Base-by-base conservation (phyloP, 139 green algal species). In the Asterochloris sp. region DNA sequence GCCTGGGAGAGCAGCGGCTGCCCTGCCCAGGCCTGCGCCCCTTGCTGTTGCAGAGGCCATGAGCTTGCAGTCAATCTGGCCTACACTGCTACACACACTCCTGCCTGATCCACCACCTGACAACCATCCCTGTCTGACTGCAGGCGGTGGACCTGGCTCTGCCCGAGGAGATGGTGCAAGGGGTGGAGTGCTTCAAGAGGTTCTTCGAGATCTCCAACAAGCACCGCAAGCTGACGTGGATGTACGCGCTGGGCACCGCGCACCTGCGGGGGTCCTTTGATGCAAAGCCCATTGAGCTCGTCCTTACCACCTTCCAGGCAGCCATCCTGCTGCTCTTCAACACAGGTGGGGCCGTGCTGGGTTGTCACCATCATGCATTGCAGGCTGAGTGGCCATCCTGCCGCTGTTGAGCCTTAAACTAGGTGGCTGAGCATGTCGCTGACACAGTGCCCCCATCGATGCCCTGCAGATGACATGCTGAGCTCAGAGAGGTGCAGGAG, bases 201-300 rank as follows among this genome's bases (percentile, higher is more conserved):
- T 98, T 94, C 83, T 96, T 97, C 82, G 90, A 96, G 27, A 84
- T 84, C 23, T 91, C 84, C 38, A 94, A 80, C 54, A 94, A 95
- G 84, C 92, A 97, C 85, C 87, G 97, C 21, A 96, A 95, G 82
- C 93, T 99, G 83, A 94, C 90, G 14, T 99, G 97, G 97, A 95
- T 97, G 81, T 98, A 98, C 89, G 89, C 89, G n/a, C 86, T 98
- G 78, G 97, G 97, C 64, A 94, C 78, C 10, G 87, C 91, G 73
- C 87, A 89, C 68, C 62, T 99, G 12, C 94, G 92, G 79, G 96
- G 86, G 78, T 93, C 92, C 83, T 99, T 98, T 83, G 88, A 95
- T 64, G 38, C 84, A 47, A 94, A 93, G 84, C 85, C 91, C 29
- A 96, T 98, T 71, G 97, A 99, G 89, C 88, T 99, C 67, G 80